phyloP scores from a whole-genome alignment of 495 filamentous ascomycete genomes.

The Darksidea phi region DNA sequence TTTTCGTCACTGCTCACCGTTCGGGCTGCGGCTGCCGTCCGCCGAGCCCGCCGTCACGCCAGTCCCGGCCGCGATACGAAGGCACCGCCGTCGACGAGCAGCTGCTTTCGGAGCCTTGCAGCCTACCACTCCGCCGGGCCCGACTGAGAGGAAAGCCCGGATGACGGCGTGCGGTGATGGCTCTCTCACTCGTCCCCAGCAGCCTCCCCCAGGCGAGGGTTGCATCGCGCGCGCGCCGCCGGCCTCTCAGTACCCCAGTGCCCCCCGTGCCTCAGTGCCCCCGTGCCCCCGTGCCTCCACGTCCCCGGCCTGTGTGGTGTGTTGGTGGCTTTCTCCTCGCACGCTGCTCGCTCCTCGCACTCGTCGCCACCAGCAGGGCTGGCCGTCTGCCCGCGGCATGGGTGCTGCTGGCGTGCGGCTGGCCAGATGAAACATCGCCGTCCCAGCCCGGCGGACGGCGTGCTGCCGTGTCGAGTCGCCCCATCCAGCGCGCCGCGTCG shows the following conservation, averaged over 20 bases:
- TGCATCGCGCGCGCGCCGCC: too few relatives aligned
- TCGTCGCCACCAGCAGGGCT: slow-evolving; percentile 22
- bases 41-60: not conserved
- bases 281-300: too few relatives aligned
- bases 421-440: slow-evolving; percentile 37
- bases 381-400: slow-evolving; percentile 37
- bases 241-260: too few relatives aligned
- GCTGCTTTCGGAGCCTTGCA: slow-evolving; percentile 32
- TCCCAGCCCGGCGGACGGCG: slow-evolving; percentile 26
- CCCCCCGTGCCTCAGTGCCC: too few relatives aligned
- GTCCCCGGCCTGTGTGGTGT: too few relatives aligned
- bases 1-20: slow-evolving; percentile 3
- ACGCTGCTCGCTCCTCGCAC: slow-evolving; percentile 1
- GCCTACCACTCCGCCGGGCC: slow-evolving; percentile 26
- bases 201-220: slow-evolving; percentile 23
- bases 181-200: not conserved
- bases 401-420: slow-evolving; percentile 24
- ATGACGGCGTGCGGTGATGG: slow-evolving; percentile 30
- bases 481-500: slow-evolving; percentile 20
- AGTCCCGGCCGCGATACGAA: too few relatives aligned
- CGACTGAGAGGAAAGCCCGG: slow-evolving; percentile 24
- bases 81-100: not conserved
- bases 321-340: too few relatives aligned
- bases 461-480: slow-evolving; percentile 34
- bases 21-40: not conserved